Evolutionary conservation across 169 alveolate genomes (phyloP).

Genomic region (Plasmodium knowlesi): DNA sequence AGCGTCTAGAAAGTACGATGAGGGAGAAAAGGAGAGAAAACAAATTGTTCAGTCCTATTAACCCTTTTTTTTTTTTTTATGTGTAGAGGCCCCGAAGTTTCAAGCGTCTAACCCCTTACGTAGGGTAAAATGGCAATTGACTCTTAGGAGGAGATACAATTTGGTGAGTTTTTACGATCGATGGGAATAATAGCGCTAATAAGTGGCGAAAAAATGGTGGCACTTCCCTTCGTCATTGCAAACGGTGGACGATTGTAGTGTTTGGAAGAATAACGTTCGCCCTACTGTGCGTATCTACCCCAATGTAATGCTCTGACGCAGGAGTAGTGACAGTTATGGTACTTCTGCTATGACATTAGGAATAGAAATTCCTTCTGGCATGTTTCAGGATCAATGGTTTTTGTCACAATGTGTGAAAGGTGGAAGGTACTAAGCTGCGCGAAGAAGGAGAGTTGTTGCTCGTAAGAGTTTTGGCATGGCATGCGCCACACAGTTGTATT

Average conservation of each 20-base stretch:
- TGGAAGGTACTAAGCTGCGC: neutral
- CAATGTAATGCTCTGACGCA: neutral
- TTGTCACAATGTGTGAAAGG: neutral
- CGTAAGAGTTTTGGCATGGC: neutral
- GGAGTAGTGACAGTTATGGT: neutral
- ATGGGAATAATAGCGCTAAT: neutral
- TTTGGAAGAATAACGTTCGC: neutral
- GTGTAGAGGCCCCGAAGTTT: neutral
- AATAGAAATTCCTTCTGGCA: neutral
- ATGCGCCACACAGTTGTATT: neutral
- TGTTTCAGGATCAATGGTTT: neutral
- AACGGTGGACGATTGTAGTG: neutral
- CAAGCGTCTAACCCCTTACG: neutral
- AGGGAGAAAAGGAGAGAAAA: no score
- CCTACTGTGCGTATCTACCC: neutral
- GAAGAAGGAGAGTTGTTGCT: neutral
- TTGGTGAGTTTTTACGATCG: neutral
- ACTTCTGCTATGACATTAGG: neutral
- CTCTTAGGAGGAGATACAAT: neutral
- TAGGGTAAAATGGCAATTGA: neutral
- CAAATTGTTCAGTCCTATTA: no score
- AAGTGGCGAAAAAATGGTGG: neutral
- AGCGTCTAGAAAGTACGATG: no score
- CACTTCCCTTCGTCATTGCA: neutral
- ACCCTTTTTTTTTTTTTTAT: neutral